Evolutionary conservation across 768 basidiomycete genomes (phyloP), one percentile per base, ranked within the genome.

Genomic region (Hygrophoropsis aurantiaca): DNA sequence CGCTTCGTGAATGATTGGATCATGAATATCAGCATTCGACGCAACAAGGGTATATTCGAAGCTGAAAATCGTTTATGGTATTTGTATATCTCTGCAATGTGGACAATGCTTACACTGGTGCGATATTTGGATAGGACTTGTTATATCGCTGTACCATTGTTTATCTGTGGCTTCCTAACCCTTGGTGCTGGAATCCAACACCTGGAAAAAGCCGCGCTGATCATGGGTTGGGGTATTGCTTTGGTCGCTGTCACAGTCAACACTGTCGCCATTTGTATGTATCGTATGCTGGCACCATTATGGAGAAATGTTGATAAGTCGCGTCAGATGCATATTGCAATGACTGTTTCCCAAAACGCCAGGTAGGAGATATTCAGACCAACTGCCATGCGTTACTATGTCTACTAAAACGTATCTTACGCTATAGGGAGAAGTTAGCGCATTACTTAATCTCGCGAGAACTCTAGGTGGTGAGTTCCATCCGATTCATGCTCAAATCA

Each of bases 1-100:
- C 69, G 74, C 6, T 82, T 69, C 53, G 60, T 68, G 38, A 81
- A 82, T 47, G 80, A 82, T 42, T 66, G 66, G 59, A 70, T 79
- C 27, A 74, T 78, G 61, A 65, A 68, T 42, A 20, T 62, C 15
- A 66, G 59, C 35, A 74, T 78, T 51, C 66, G 73, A 16, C 53
- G 70, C 25, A 77, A 80, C 54, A 52, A 60, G 0, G 80, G 80
- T 39, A 71, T 82, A 36, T 81, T 81, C 59, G 71, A 73, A 44
- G 74, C 81, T 3, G 80, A 82, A 58, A 71, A 52, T 50, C 69
- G 73, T 11, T 42, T 75, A 19, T 74, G 72, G 72, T 69, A 8
- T 19, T 33, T 21, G 67, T 63, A 8, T 5, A 33, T n/a, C 30
- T 26, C n/a, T 16, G 15, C 20, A 11, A 3, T 19, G 18, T 16